Conservation (phyloP, 164 flowering plant genomes). For the Protea cynaroides region DNA sequence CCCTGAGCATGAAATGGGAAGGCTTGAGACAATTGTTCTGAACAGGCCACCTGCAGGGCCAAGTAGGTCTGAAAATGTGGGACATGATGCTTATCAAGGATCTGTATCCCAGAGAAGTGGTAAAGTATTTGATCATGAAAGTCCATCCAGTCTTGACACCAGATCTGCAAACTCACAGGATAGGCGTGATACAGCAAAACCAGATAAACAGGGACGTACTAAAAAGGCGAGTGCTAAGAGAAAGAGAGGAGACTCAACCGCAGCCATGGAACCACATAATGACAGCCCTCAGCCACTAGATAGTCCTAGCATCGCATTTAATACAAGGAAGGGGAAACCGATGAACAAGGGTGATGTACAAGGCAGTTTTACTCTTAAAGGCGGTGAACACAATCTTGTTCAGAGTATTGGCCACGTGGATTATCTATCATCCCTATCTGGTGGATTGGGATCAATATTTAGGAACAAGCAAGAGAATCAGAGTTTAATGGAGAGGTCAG, state of each 20-base stretch:
- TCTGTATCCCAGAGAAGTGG: constrained; percentile 49
- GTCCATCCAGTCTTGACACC: constrained; percentile 67
- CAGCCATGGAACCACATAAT: constrained; percentile 27
- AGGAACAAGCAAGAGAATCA: constrained; percentile 28
- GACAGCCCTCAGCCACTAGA: constrained; percentile 44
- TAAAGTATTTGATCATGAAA: constrained; percentile 67
- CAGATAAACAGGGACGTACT: constrained; percentile 35
- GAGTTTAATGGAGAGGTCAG: constrained; percentile 12
- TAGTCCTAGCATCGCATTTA: constrained; percentile 19
- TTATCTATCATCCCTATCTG: constrained; percentile 18
- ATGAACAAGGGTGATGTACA: constrained; percentile 33
- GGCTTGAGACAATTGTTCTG: constrained; percentile 38
- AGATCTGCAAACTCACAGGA: constrained; percentile 74
- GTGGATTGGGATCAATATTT: constrained; percentile 23
- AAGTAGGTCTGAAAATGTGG: constrained; percentile 25
- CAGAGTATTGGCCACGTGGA: constrained; percentile 28
- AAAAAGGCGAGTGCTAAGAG: constrained; percentile 51
- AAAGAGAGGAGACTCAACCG: constrained; percentile 52
- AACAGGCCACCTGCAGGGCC: constrained; percentile 56
- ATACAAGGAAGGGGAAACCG: constrained; percentile 43
- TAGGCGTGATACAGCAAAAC: constrained; percentile 32
- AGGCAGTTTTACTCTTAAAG: constrained; percentile 25
- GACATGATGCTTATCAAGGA: constrained; percentile 57
- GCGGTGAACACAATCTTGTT: constrained; percentile 27
- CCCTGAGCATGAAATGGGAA: constrained; percentile 44